These are phyloP conservation scores for Erythrophleum ivorense DNA, from an alignment of 331 rosid genomes.

Conservation along the genomic window DNA sequence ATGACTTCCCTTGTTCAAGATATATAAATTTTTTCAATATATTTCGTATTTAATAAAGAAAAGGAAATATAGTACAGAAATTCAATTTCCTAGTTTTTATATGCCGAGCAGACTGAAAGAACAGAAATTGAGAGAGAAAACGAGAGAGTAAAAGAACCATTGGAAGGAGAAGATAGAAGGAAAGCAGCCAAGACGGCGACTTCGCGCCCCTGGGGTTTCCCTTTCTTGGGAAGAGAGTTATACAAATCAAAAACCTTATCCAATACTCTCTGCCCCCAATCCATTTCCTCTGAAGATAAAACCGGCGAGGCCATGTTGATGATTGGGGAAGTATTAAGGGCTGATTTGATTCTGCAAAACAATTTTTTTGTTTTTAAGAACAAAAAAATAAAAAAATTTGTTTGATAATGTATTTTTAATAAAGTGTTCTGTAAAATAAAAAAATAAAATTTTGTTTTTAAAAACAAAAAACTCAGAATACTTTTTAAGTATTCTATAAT, in stretches of 20 bases:
- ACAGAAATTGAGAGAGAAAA: conserved; percentile 1
- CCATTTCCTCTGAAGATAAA: conserved; percentile 40
- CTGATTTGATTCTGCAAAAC: too few relatives aligned
- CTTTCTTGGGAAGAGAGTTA: conserved; percentile 78
- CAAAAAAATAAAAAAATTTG: too few relatives aligned
- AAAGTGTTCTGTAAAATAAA: too few relatives aligned
- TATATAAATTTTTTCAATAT: not conserved
- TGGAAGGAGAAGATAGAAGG: conserved; percentile 78
- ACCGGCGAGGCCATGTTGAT: conserved; percentile 43
- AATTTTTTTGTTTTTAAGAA: too few relatives aligned
- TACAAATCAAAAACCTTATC: conserved; percentile 62
- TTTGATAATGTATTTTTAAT: too few relatives aligned
- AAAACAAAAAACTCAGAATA: too few relatives aligned
- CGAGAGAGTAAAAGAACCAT: conserved; percentile 45
- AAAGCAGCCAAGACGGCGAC: conserved; percentile 85
- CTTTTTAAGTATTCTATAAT: too few relatives aligned
- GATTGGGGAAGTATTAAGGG: not conserved
- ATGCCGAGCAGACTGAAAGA: not conserved
- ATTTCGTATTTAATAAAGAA: not conserved
- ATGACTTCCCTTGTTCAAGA: not conserved
- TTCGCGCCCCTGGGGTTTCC: conserved; percentile 93
- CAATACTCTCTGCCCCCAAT: conserved; percentile 62
- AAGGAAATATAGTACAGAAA: conserved; percentile 3
- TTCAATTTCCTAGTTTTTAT: not conserved
- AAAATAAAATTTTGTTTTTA: too few relatives aligned